Base-by-base conservation (phyloP, 106 monocot genomes). In the Dendrobium nobile region DNA sequence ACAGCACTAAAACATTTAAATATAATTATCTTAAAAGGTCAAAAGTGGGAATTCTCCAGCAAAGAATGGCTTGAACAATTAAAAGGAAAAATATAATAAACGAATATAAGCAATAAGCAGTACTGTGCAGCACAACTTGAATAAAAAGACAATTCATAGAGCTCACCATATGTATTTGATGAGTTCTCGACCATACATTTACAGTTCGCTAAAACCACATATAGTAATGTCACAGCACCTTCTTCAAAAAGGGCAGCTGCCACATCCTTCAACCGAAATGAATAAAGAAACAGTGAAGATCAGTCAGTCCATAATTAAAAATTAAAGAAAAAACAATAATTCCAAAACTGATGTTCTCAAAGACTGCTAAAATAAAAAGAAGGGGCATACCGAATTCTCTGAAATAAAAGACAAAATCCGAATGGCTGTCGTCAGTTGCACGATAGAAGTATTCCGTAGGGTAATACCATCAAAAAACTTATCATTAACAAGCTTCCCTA, bases 401-500 rank as follows among this genome's bases (percentile, higher is more conserved):
- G 95, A 99, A 81, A 95, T 86, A 80, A 93, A 93, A 42, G 91
- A 89, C 81, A 99, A 88, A 82, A 95, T 95, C 27, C 95, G 87
- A 75, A 99, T 87, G 59, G 99, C 82, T 73, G 93, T 93, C 2
- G 95, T 99, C 51, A 99, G 81, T 61, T 99, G 95, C 45, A 95
- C 89, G 58, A 99, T 81, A 72, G 99, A 99, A 72, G 89, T 86
- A 83, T 75, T 90, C 54, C 80, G 68, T 19, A 99, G 84, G 26
- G 82, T 84, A 61, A 91, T 65, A 31, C 99, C 99, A 77, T 99
- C 91, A 80, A 99, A 99, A 56, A 80, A 88, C 65, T 95, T 99
- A 78, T 99, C 93, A 11, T 87, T 84, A 79, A 99, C 91, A 85
- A 99, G 84, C 84, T 95, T 99, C n/a, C 99, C 99, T 48, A 99